phyloP scores from a whole-genome alignment of 208 protist genomes.

The Trypanosoma boissoni region DNA sequence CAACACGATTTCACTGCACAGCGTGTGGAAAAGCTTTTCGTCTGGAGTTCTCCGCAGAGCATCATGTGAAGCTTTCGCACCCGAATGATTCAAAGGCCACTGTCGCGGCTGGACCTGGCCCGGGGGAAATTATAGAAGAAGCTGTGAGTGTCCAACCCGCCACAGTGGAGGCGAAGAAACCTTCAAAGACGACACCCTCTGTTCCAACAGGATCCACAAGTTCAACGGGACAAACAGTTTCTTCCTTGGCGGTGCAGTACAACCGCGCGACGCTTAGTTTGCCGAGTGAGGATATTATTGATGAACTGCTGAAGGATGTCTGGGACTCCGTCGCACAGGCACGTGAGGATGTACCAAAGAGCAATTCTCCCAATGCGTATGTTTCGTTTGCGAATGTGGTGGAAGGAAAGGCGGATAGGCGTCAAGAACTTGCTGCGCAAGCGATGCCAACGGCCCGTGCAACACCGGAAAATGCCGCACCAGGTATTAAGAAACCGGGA shows the following conservation, averaged over 20 bases:
- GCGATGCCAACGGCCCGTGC: slow-evolving; percentile 35
- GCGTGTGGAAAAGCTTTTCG: slow-evolving; percentile 58
- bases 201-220: not conserved
- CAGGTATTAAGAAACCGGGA: slow-evolving; percentile 52
- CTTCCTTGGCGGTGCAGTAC: slow-evolving; percentile 10
- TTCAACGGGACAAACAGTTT: no score
- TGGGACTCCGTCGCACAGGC: slow-evolving; percentile 55
- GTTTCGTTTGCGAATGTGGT: slow-evolving; percentile 43
- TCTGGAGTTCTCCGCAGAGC: slow-evolving; percentile 27
- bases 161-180: no score
- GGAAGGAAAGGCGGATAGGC: slow-evolving; percentile 49
- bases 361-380: slow-evolving; percentile 27
- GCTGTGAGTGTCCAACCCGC: slow-evolving; percentile 14
- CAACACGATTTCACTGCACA: slow-evolving; percentile 59
- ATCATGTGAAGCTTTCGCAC: slow-evolving; percentile 55
- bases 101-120: slow-evolving; percentile 45
- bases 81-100: slow-evolving; percentile 10
- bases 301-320: slow-evolving; percentile 42
- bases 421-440: slow-evolving; percentile 38
- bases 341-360: slow-evolving; percentile 60
- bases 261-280: slow-evolving; percentile 24
- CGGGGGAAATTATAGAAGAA: slow-evolving; percentile 47
- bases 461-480: slow-evolving; percentile 72
- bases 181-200: not conserved
- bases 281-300: slow-evolving; percentile 49